Evolutionary conservation across 345 rosid genomes (phyloP), one percentile per base, ranked within the genome.

Genomic region (Aquilaria malaccensis): DNA sequence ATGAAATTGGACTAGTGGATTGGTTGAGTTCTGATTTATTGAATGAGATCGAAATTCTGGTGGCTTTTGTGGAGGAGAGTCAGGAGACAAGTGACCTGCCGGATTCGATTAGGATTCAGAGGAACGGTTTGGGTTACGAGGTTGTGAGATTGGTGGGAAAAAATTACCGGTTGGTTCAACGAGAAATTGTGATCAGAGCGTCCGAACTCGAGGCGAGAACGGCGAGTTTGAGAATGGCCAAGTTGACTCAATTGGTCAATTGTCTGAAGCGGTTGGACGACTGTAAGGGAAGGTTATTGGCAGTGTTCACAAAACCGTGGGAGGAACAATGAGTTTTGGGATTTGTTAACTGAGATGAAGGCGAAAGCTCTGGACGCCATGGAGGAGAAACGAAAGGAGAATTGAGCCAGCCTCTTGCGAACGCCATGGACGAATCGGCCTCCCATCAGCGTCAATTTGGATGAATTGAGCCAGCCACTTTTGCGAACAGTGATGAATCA

Each of bases 301-400:
- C 45, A 72, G 7, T 86, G 72, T 83, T 86, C 53, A 75, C 50
- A 15, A 15, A 83, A 78, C 50, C 73, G 67, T 59, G 77, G 72
- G 7, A 74, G 72, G 65, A 70, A 78, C 41, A 83, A 81, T 67
- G 68, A 65, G 7, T 47, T 83, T 56, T 81, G 92, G 92, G 83
- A 76, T 13, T 37, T 68, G 70, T 56, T 83, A 0, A 50, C 43
- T 7, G 64, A 64, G 14, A 49, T 71, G 22, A 74, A 65, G 55
- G 13, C 22, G 2, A 67, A 64, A 55, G 54, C 70, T 12, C 37
- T 15, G 50, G 57, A 43, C n/a, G 30, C 33, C 47, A 50, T 61
- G 51, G 66, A 58, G 61, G 61, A 65, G 41, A 75, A 55, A 65
- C 57, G 56, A 30, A 56, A 68, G 15, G 63, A 49, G 45, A 50